Base-by-base conservation (phyloP, 2,329 filamentous ascomycete genomes). In the Thelonectria discophora region DNA sequence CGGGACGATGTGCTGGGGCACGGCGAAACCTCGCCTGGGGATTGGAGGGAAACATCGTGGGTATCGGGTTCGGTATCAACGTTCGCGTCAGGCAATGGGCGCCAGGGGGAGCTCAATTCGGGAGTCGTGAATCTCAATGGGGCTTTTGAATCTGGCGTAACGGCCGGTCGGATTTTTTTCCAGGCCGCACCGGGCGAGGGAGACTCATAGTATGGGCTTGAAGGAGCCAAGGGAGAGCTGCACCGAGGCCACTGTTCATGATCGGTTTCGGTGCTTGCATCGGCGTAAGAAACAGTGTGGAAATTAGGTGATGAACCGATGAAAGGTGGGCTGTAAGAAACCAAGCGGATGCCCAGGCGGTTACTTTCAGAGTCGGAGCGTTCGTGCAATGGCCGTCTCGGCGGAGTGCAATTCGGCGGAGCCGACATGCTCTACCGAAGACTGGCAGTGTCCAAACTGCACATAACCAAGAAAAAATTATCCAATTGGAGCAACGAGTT, bases 281-380 rank as follows among this genome's bases (percentile, higher is more conserved):
- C 69, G 45, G 67, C 65, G 42, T 67, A 69, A 10, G 74, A 72
- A 42, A 64, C 60, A 9, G 69, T 65, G n/a, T 68, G 66, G 18
- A 72, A 70, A 21, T 65, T 62, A 27, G 64, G 30, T 6, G 74
- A 73, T 20, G 74, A 72, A 56, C 70, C 74, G 50, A 78, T 64
- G 40, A 75, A 73, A 49, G 76, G 75, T 27, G 77, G 77, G 53
- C 72, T 78, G 59, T 79, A 79, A 12, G 77, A 76, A 32, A 79
- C 77, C 15, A 78, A 57, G n/a, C 77, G 74, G 45, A 79, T 78
- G 58, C 75, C 72, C 5, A 74, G 70, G 56, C 69, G 71, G 54
- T 72, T 72, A 56, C 67, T 72, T 46, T 74, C 67, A 21, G 71
- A 72, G 53, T 54, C 66, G 60, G 67, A 70, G 51, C 69, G 72